Base-by-base conservation (phyloP, 305 asterid species). In the Salvia sclarea region DNA sequence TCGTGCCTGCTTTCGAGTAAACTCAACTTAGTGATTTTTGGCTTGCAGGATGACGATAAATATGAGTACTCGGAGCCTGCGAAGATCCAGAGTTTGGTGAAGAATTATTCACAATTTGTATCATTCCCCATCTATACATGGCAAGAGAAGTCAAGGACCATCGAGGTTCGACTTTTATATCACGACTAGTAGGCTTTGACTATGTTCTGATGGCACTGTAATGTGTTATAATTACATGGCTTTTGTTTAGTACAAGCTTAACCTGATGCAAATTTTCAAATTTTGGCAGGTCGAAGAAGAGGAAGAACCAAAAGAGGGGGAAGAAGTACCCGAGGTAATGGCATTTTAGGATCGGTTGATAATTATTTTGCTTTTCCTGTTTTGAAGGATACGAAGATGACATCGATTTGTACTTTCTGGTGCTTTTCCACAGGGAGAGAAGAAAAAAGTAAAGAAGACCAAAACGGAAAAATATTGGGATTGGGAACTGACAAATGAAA, bases 391-490 rank as follows among this genome's bases (percentile, higher is more conserved):
- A 10, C 14, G n/a, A 50, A 18, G 50, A 12, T 43, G 5, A 41
- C 64, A n/a, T 14, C 17, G 22, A 68, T 12, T 73, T 55, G 24
- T 37, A 57, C 60, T 30, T 70, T 69, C 40, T 50, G 69, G 41
- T 47, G 16, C 33, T 68, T 18, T 73, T 67, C 44, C 8, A n/a
- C 89, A 90, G 97, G 96, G 76, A 54, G 97, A 84, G 76, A 91
- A 75, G 79, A 85, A 80, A 61, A 86, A 52, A 81, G 84, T 84
- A 3, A 90, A 85, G 68, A 90, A 86, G 85, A 89, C 98, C 63
- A 80, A 88, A 76, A 91, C 97, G 37, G 98, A 94, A 78, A 94
- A 94, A 60, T 94, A 94, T 75, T 94, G 91, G 93, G 98, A 94
- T 71, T 94, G 99, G 99, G 98, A 91, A 77, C 75, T 94, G 71